phyloP scores from a whole-genome alignment of 768 basidiomycete species.

The Collybia sp. region DNA sequence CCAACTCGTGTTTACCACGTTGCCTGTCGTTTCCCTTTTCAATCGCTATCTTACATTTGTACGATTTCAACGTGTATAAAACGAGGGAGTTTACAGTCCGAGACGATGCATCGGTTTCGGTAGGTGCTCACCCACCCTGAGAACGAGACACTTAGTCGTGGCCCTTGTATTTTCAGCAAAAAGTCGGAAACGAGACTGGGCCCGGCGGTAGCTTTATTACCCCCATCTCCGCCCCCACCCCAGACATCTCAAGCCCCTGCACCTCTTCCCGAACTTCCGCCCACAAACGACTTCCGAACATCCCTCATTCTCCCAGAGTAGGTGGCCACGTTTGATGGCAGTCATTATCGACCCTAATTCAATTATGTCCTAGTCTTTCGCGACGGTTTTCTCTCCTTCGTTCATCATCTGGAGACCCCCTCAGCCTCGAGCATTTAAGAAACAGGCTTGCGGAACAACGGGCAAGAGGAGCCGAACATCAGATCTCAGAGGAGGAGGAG shows the following conservation, averaged over 20 bases:
- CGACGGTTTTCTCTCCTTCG: constrained; percentile 81
- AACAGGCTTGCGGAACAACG: constrained; percentile 73
- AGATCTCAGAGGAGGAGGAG: constrained; percentile 79
- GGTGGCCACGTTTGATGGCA: constrained; percentile 24
- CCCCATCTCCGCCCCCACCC: constrained; percentile 21
- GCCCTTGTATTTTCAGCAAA: constrained; percentile 47
- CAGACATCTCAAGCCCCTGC: constrained; percentile 29
- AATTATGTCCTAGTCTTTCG: constrained; percentile 50
- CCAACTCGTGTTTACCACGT: constrained; percentile 78
- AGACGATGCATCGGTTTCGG: constrained; percentile 79
- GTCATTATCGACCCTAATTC: constrained; percentile 11
- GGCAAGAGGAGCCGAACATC: constrained; percentile 59
- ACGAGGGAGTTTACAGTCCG: constrained; percentile 38
- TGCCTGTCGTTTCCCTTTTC: constrained; percentile 42
- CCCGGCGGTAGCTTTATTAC: constrained; percentile 16
- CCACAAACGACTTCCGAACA: constrained; percentile 76
- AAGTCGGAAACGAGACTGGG: constrained; percentile 66
- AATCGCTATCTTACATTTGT: constrained; percentile 25
- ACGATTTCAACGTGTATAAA: constrained; percentile 61
- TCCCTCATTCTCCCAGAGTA: constrained; percentile 85
- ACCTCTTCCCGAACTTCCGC: constrained; percentile 53
- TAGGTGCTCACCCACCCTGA: constrained; percentile 33
- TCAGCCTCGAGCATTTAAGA: constrained; percentile 61
- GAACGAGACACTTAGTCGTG: constrained; percentile 17
- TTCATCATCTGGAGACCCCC: constrained; percentile 58